Conservation (phyloP, 2,329 filamentous ascomycete genomes). For the Bimuria novae-zelandiae region DNA sequence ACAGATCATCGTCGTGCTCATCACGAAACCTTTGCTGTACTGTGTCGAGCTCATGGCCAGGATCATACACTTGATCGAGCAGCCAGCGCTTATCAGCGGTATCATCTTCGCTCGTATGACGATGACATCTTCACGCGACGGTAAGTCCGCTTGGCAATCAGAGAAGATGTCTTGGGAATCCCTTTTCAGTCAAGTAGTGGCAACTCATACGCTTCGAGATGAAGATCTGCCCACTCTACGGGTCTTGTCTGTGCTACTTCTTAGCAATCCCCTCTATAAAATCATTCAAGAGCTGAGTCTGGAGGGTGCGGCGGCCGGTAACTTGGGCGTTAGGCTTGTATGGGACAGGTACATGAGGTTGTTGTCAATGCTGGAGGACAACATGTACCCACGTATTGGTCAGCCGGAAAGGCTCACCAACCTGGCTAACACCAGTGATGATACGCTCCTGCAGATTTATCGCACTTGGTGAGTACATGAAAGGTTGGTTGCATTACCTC, state of each 20-base stretch:
- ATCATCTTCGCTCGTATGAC: background rate
- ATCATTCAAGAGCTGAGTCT: background rate
- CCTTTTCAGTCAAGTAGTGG: background rate
- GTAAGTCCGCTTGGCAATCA: background rate
- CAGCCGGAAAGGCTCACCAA: too few relatives aligned
- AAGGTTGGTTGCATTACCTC: too few relatives aligned
- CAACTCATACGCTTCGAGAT: too few relatives aligned
- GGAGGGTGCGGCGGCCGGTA: background rate
- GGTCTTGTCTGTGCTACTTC: background rate
- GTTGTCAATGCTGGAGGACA: background rate
- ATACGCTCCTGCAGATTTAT: too few relatives aligned
- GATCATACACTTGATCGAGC: background rate
- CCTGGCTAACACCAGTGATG: too few relatives aligned
- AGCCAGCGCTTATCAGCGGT: background rate
- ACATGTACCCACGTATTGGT: too few relatives aligned
- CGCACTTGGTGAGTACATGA: too few relatives aligned
- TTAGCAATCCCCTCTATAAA: background rate
- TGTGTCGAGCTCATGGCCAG: background rate
- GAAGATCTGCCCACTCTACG: background rate
- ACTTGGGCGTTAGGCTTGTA: background rate
- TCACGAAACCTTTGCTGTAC: background rate
- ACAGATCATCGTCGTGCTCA: background rate
- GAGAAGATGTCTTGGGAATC: background rate
- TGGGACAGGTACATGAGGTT: background rate
- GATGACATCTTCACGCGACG: background rate